Base-by-base conservation (phyloP, 768 basidiomycete species). In the Austroboletus festivus region DNA sequence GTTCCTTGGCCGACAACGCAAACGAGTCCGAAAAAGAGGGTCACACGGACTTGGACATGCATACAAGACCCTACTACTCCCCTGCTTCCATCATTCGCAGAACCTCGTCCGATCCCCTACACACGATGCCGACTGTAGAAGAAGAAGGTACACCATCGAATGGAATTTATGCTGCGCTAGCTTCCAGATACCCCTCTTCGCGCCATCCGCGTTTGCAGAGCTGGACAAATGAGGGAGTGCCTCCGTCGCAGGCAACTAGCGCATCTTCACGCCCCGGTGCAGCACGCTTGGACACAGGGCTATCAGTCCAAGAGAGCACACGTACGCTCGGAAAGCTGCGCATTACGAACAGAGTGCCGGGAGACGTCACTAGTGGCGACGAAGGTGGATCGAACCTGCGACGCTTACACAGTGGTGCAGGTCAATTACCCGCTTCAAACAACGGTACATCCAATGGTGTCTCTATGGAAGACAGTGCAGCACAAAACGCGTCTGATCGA, bases 311-410 rank as follows among this genome's bases (percentile, higher is more conserved):
- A 46, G 59, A 65, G 35, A 71, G 64, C 44, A 56, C 56, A 28
- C 57, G 58, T 33, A 70, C 73, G 3, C 67, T 80, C 0, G 78
- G 78, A 4, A 67, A 62, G 12, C 68, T 81, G 16, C 73, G 70
- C 39, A 72, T 82, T 40, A 67, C 76, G 22, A 81, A 82, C 56
- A 64, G 73, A 44, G 59, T 69, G 2, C 74, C 77, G 8, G 79
- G 75, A 6, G 79, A 81, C 42, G 46, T 69, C 38, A 64, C 67
- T 3, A 70, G 72, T 22, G 67, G 63, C 1, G 60, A 61, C 34
- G 67, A 68, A 28, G 69, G 70, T 40, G 64, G 62, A 16, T 42
- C 40, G 26, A 60, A 49, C 40, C 2, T 44, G 2, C 24, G 44
- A 16, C 46, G 46, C 16, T n/a, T 42, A 23, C 47, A 24, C 40